Conservation (phyloP, 31 red algal genomes). For the Porphyra umbilicalis region DNA sequence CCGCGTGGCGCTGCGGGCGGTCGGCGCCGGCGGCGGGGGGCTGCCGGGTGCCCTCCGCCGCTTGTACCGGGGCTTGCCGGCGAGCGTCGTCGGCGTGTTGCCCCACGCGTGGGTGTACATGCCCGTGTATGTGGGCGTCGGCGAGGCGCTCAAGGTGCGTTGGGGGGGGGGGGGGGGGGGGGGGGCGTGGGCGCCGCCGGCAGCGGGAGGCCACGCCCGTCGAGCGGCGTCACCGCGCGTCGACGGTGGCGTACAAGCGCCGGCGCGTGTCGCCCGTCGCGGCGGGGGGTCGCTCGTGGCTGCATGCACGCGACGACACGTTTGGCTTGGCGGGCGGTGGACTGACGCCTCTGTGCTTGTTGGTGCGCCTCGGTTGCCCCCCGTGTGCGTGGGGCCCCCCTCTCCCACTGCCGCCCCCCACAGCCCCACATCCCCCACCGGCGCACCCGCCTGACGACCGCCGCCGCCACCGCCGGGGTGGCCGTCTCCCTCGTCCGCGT, state of each 20-base stretch:
- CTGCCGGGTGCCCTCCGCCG: too few relatives aligned
- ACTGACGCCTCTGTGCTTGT: not conserved
- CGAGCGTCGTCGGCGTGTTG: slow-evolving; percentile 1
- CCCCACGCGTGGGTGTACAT: slow-evolving; percentile 3
- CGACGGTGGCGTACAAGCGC: not conserved
- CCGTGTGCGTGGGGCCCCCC: not conserved
- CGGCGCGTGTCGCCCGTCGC: too few relatives aligned
- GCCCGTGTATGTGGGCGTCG: not conserved
- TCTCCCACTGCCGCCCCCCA: too few relatives aligned
- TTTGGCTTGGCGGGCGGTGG: not conserved
- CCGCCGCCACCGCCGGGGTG: slow-evolving; percentile 57
- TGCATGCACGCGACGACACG: too few relatives aligned
- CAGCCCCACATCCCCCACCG: not conserved
- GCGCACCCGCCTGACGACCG: not conserved
- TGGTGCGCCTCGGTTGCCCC: too few relatives aligned
- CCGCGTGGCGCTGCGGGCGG: not conserved
- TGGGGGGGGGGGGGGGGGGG: too few relatives aligned
- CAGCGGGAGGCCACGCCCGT: too few relatives aligned
- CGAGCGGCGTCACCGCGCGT: not conserved
- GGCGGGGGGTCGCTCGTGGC: too few relatives aligned
- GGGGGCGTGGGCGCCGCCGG: too few relatives aligned
- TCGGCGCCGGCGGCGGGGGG: not conserved
- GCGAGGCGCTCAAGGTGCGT: slow-evolving; percentile 4
- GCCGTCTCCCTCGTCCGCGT: slow-evolving; percentile 57
- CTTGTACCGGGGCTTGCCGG: not conserved